phyloP scores from a whole-genome alignment of 2,329 filamentous ascomycete genomes.

The Penicillium freii region DNA sequence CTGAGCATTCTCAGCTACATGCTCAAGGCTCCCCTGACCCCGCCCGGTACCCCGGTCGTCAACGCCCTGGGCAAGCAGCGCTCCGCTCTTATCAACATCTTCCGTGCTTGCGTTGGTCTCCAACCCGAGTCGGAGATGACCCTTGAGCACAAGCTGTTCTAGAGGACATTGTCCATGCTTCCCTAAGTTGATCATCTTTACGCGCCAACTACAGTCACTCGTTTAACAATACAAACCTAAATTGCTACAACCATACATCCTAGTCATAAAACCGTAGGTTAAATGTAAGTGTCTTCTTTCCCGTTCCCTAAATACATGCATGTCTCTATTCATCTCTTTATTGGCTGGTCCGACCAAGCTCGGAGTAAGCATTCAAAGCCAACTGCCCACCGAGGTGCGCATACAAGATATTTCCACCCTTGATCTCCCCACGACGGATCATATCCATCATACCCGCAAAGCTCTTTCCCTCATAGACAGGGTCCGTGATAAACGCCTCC shows the following conservation, averaged over 20 bases:
- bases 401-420: conserved; percentile 66
- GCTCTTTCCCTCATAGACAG: conserved; percentile 74
- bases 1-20: conserved; percentile 98
- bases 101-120: conserved; percentile 93
- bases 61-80: conserved; percentile 97
- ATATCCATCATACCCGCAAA: conserved; percentile 69
- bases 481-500: conserved; percentile 72
- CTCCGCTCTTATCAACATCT: conserved; percentile 91
- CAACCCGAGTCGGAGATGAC: conserved; percentile 99
- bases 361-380: conserved; percentile 66
- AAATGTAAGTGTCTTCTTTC: background rate
- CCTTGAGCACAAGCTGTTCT: conserved; percentile 96
- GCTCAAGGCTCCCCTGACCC: conserved; percentile 91
- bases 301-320: background rate
- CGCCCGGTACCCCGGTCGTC: conserved; percentile 90
- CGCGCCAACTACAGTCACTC: conserved; percentile 31
- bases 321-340: conserved; percentile 4
- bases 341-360: conserved; percentile 32
- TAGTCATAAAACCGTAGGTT: background rate
- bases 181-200: background rate
- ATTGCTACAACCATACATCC: background rate
- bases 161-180: conserved; percentile 21
- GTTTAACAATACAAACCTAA: conserved; percentile 17
- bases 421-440: conserved; percentile 62
- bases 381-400: conserved; percentile 69